phyloP scores from a whole-genome alignment of 176 grass and related monocot species.

The Lolium rigidum region DNA sequence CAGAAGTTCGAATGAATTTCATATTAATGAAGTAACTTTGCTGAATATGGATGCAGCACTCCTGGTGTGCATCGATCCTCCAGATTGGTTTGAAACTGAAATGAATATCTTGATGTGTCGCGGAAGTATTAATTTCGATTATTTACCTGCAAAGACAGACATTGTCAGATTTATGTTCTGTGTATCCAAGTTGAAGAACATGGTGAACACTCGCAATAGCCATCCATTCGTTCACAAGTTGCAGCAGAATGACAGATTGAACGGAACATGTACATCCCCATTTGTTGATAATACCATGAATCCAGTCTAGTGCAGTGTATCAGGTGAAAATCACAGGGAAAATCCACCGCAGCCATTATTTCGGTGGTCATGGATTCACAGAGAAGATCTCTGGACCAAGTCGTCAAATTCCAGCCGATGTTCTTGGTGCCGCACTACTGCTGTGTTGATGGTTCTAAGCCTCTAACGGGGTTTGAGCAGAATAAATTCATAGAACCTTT shows the following conservation, averaged over 20 bases:
- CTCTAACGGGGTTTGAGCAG: conserved; percentile 36
- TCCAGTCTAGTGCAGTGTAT: conserved; percentile 15
- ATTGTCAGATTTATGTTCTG: background rate
- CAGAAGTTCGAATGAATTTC: background rate
- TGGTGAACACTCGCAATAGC: background rate
- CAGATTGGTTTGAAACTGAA: background rate
- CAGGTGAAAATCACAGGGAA: conserved; percentile 10
- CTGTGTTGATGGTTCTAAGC: conserved; percentile 33
- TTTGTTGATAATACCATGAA: conserved; percentile 23
- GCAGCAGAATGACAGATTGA: conserved; percentile 37
- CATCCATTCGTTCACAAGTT: conserved; percentile 20
- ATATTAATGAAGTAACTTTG: background rate
- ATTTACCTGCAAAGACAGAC: background rate
- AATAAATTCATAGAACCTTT: conserved; percentile 49
- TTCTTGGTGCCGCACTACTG: conserved; percentile 49
- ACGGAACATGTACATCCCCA: conserved; percentile 15
- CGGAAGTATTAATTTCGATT: background rate
- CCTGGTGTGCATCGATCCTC: background rate
- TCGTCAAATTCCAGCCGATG: conserved; percentile 37
- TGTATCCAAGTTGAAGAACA: background rate
- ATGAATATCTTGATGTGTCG: background rate
- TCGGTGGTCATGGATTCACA: conserved; percentile 22
- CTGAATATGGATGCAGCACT: background rate
- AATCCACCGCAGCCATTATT: background rate
- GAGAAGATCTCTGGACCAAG: conserved; percentile 4